Evolutionary conservation across 768 basidiomycete genomes (phyloP).

Genomic region (Hortiboletus campestris): DNA sequence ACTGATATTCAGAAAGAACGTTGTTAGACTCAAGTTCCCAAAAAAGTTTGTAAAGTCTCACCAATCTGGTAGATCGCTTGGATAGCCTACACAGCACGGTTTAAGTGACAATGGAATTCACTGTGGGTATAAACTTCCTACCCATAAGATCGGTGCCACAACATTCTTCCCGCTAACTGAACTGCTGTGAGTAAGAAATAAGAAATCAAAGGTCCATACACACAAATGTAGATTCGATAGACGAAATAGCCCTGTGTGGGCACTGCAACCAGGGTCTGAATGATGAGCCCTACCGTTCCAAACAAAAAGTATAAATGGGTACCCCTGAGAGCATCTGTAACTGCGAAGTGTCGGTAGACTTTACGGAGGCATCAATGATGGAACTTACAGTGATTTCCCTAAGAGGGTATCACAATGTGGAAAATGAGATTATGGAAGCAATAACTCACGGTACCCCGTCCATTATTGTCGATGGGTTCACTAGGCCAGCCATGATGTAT

Average conservation of each 20-base stretch:
- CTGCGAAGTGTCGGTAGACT: not conserved
- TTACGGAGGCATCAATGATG: not conserved
- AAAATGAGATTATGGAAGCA: not conserved
- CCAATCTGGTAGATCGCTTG: not conserved
- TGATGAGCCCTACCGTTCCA: not conserved
- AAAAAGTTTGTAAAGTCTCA: not conserved
- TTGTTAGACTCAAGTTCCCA: too few species aligned
- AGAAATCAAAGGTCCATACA: not conserved
- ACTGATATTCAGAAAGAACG: too few species aligned
- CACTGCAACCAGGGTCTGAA: not conserved
- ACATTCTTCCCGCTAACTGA: not conserved
- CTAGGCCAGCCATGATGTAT: too few species aligned
- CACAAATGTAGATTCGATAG: constrained; percentile 1
- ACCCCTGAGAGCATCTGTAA: not conserved
- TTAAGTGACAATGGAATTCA: not conserved
- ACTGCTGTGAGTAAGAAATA: not conserved
- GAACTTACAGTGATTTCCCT: constrained; percentile 4
- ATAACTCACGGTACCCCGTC: too few species aligned
- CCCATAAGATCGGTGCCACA: not conserved
- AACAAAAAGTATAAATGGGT: not conserved
- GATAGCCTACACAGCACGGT: not conserved
- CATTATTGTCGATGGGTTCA: too few species aligned
- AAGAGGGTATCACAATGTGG: not conserved
- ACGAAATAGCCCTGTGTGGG: not conserved
- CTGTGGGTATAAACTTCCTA: not conserved